Percentiles rank a stretch among this genome's conserved stretches.
Evolutionary conservation across 495 filamentous ascomycete species (phyloP).

Genomic region (Hypoxylon fuscum): DNA sequence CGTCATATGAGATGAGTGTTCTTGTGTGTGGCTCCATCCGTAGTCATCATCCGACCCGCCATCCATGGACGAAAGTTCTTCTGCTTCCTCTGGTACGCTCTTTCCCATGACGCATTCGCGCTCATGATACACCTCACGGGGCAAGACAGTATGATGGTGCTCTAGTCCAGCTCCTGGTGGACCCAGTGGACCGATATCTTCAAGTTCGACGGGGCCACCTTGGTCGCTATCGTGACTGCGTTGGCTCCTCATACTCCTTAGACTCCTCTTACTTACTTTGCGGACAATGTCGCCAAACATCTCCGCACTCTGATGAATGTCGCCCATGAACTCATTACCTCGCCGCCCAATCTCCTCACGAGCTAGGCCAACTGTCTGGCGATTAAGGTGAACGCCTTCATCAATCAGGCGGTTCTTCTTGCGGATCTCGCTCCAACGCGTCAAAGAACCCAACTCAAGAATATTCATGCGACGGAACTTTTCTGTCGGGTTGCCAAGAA

Average conservation of each 20-base stretch:
- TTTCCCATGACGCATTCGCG: conserved; percentile 47
- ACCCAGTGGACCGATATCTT: conserved; percentile 33
- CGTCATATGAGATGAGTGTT: conserved; percentile 37
- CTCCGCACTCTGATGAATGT: conserved; percentile 36
- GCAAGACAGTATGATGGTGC: conserved; percentile 28
- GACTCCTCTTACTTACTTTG: conserved; percentile 48
- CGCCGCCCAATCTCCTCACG: conserved; percentile 45
- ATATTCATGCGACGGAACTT: conserved; percentile 72
- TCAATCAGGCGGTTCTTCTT: conserved; percentile 69
- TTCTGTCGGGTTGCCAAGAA: conserved; percentile 73
- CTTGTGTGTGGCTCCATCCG: conserved; percentile 21
- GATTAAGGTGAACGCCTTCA: conserved; percentile 50
- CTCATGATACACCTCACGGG: conserved; percentile 35
- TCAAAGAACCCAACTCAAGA: conserved; percentile 70
- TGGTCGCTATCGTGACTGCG: conserved; percentile 41
- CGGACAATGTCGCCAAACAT: conserved; percentile 46
- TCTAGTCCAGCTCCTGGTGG: conserved; percentile 35
- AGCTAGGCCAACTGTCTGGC: conserved; percentile 49
- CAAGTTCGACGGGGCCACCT: conserved; percentile 26
- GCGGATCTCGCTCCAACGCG: conserved; percentile 75
- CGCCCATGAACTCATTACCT: conserved; percentile 43
- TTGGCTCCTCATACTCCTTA: conserved; percentile 43
- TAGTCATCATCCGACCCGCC: conserved; percentile 25
- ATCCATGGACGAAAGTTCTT: conserved; percentile 18
- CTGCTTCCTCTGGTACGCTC: conserved; percentile 41